phyloP scores from a whole-genome alignment of 1,284 basidiomycete genomes.

The Veloboletus limbatus region DNA sequence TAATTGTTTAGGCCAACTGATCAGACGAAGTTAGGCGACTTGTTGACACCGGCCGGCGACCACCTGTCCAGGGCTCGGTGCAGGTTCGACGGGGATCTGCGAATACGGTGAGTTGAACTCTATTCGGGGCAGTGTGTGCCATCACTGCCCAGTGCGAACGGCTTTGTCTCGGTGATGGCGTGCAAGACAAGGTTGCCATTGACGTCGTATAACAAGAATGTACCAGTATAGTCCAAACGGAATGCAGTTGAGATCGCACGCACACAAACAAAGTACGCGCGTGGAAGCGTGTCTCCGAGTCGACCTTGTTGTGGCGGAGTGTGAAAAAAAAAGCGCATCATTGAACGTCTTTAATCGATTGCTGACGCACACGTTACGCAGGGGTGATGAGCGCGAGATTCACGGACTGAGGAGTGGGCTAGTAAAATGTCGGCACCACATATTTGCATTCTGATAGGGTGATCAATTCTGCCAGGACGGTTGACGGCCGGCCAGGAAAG shows the following conservation, averaged over 20 bases:
- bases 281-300: background rate
- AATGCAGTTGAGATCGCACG: background rate
- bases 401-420: constrained; percentile 23
- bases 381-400: constrained; percentile 24
- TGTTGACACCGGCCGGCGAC: constrained; percentile 10
- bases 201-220: background rate
- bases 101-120: constrained; percentile 1
- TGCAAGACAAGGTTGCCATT: background rate
- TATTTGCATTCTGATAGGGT: constrained; percentile 32
- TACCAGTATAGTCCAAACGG: background rate
- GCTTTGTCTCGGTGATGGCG: background rate
- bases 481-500: constrained; percentile 17
- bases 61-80: constrained; percentile 11
- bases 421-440: constrained; percentile 7
- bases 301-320: constrained; percentile 4
- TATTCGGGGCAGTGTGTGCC: background rate
- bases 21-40: constrained; percentile 19
- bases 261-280: constrained; percentile 11
- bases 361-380: constrained; percentile 14
- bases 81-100: constrained; percentile 28
- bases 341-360: no score
- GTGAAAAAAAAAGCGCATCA: constrained; percentile 8
- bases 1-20: constrained; percentile 18
- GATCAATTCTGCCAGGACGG: constrained; percentile 17
- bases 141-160: background rate